Evolutionary conservation across 2,329 filamentous ascomycete genomes (phyloP).

Genomic region (Aureobasidium sp.): DNA sequence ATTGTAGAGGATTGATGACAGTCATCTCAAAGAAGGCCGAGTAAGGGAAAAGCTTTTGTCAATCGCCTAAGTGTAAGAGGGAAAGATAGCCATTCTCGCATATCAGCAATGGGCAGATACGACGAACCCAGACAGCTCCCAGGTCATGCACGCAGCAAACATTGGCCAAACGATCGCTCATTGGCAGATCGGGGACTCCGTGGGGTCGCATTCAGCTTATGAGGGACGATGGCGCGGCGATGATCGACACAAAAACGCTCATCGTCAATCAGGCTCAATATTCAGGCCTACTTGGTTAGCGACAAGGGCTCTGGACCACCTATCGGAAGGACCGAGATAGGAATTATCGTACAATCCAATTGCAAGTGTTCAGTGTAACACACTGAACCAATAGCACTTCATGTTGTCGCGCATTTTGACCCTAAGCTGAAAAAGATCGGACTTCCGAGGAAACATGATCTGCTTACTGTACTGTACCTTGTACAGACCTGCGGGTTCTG

Average conservation of each 20-base stretch:
- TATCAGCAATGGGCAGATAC: neutral
- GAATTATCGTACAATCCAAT: too few relatives aligned
- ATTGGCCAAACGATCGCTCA: neutral
- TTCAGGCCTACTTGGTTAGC: neutral
- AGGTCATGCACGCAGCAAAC: neutral
- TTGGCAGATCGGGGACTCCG: neutral
- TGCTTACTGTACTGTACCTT: neutral
- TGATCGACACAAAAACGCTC: neutral
- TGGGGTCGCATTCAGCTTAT: neutral
- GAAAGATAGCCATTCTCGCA: neutral
- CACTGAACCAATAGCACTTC: too few relatives aligned
- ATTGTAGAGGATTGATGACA: neutral
- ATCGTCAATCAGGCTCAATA: neutral
- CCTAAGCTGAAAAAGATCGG: neutral
- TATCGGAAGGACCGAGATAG: neutral
- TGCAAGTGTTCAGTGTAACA: too few relatives aligned
- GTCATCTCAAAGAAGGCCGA: neutral
- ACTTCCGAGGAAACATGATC: neutral
- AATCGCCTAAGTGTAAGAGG: neutral
- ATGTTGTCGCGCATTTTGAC: neutral
- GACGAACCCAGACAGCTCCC: neutral
- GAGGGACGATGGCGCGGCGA: neutral
- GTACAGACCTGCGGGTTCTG: neutral
- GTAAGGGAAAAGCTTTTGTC: neutral
- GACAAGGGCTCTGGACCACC: neutral